Conservation (phyloP, 2,329 filamentous ascomycete species). For the Trichophyton mentagrophytes region DNA sequence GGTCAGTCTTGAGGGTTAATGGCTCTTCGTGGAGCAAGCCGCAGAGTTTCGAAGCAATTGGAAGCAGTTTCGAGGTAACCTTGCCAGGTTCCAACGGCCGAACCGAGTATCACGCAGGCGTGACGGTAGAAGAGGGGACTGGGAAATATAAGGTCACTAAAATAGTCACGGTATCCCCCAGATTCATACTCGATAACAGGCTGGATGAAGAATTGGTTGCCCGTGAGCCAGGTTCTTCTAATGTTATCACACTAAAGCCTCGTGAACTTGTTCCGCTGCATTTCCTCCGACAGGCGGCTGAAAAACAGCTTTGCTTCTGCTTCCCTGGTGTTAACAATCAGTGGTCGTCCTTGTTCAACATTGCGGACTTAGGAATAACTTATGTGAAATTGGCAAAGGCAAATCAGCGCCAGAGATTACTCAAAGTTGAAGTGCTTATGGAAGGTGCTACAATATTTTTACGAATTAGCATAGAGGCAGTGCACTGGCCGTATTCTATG, state of each 20-base stretch:
- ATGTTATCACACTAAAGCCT: conserved; percentile 62
- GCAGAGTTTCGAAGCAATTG: conserved; percentile 95
- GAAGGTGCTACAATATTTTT: conserved; percentile 90
- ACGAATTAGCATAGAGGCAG: conserved; percentile 77
- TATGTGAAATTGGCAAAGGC: conserved; percentile 89
- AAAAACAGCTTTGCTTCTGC: conserved; percentile 84
- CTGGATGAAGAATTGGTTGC: conserved; percentile 78
- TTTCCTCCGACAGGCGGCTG: conserved; percentile 68
- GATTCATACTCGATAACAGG: conserved; percentile 90
- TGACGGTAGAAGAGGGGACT: conserved; percentile 78
- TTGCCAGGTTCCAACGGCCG: conserved; percentile 57
- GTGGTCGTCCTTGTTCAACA: conserved; percentile 96
- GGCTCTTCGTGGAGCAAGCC: conserved; percentile 94
- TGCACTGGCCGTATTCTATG: conserved; percentile 98
- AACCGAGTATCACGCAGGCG: conserved; percentile 79
- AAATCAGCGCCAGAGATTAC: conserved; percentile 74
- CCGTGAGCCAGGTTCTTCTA: conserved; percentile 81
- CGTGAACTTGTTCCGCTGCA: conserved; percentile 77
- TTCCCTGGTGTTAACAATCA: conserved; percentile 91
- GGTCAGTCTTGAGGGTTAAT: conserved; percentile 73
- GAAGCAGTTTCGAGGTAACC: conserved; percentile 78
- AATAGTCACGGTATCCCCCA: conserved; percentile 80
- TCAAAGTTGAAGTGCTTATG: conserved; percentile 79
- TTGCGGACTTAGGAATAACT: conserved; percentile 81
- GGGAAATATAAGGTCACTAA: conserved; percentile 98